Evolutionary conservation across 2,329 filamentous ascomycete species (phyloP), one percentile per base, ranked within the genome.

Genomic region (Orbilia blumenaviensis): DNA sequence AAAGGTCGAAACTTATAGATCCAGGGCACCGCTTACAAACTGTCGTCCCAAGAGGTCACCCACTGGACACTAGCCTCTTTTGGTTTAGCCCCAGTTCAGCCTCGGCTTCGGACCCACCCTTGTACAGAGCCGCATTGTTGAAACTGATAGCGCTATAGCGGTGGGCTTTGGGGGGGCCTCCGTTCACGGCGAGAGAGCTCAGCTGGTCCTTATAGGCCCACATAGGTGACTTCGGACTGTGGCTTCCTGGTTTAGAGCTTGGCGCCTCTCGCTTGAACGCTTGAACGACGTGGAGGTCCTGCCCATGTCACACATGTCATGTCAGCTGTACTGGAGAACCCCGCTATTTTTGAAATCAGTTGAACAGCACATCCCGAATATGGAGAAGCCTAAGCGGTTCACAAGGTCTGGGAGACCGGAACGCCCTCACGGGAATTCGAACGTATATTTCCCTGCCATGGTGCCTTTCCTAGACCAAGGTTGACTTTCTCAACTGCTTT

Each of bases 271-370:
- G 56, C 66, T 38, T 42, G 29, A 25, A 52, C 32, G 66, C 56
- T 62, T 62, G 66, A 71, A 69, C 66, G 66, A 69, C 66, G 66
- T 69, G 66, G 66, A 52, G 38, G 38, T 38, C 44, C 34, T 66
- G 54, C 54, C 67, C 67, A 72, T 66, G 67, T 64, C 67, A 63
- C 66, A 56, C 66, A 63, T 63, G 66, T 71, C 66, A 63, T 63
- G 66, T 71, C 66, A 71, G 66, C 56, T 71, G 66, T 36, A 38
- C 63, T 36, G 44, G 44, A 34, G 32, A 60, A 34, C 66, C 56
- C 66, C 66, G 66, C 66, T 71, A 63, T 63, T 56, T 46, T 46
- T 29, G 44, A 62, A 71, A 54, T 63, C 46, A 60, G 66, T 63
- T 56, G 67, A 60, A 72, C 67, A 72, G 67, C 67, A 48, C 67